Percentiles rank a stretch among this genome's conserved stretches.
These are phyloP conservation scores for Sanghuangporus weigelae DNA, from an alignment of 1,284 basidiomycete genomes.

Conservation along the genomic window DNA sequence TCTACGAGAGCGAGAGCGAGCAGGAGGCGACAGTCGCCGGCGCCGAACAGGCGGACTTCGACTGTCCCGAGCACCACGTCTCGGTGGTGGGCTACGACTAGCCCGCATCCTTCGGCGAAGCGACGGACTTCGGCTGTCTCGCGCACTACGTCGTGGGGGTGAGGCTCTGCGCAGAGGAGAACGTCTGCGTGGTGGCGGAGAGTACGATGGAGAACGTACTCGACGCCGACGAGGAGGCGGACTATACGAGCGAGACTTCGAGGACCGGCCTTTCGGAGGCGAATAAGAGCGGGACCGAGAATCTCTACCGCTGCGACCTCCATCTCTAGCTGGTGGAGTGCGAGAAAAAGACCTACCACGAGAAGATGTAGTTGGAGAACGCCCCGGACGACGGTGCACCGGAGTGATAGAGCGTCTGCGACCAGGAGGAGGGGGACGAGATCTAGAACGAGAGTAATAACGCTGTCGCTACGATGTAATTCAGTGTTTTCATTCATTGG, in stretches of 20 bases:
- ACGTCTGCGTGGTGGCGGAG: conserved; percentile 37
- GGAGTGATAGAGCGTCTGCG: conserved; percentile 18
- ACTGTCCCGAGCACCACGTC: conserved; percentile 28
- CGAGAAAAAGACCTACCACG: conserved; percentile 17
- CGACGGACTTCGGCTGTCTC: conserved; percentile 21
- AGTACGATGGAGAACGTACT: conserved; percentile 19
- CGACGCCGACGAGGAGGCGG: conserved; percentile 23
- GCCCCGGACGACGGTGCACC: conserved; percentile 20
- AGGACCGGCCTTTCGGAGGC: conserved; percentile 18
- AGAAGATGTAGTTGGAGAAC: conserved; percentile 22
- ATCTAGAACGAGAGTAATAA: conserved; percentile 24
- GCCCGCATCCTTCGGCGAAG: conserved; percentile 25
- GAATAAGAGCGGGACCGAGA: conserved; percentile 33
- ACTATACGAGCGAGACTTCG: conserved; percentile 30
- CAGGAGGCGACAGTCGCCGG: conserved; percentile 13
- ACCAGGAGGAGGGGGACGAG: conserved; percentile 5
- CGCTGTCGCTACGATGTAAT: conserved; percentile 21
- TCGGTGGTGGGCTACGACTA: conserved; percentile 20
- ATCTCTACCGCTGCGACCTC: conserved; percentile 21
- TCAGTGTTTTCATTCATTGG: conserved; percentile 7
- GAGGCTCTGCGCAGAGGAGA: conserved; percentile 45
- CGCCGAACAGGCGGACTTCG: conserved; percentile 23
- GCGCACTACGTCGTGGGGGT: conserved; percentile 25
- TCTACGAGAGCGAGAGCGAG: conserved; percentile 7
- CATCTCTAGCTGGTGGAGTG: conserved; percentile 7